Evolutionary conservation across 495 filamentous ascomycete species (phyloP).

Genomic region (Xylaria longipes): DNA sequence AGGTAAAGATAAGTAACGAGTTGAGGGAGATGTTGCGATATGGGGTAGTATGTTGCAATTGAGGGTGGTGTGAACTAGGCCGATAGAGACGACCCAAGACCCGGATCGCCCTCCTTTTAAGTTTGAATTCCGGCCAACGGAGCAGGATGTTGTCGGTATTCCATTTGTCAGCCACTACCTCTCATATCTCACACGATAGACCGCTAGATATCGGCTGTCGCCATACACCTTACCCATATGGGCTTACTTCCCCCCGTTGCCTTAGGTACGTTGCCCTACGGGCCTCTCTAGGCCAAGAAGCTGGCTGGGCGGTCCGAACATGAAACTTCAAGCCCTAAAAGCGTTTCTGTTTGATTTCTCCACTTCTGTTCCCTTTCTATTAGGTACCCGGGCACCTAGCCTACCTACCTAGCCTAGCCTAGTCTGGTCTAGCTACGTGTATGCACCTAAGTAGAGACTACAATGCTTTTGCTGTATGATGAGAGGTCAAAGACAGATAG

Average conservation of each 20-base stretch:
- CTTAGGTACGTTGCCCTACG: neutral
- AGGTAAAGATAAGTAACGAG: neutral
- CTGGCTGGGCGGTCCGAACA: neutral
- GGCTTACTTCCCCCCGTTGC: neutral
- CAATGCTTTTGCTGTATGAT: neutral
- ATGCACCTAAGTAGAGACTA: neutral
- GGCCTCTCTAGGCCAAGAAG: neutral
- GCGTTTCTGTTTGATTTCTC: neutral
- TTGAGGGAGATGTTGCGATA: slow-evolving; percentile 34
- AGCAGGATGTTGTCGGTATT: neutral
- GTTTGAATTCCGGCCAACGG: neutral
- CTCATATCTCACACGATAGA: neutral
- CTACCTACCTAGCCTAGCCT: neutral
- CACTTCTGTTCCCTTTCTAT: neutral
- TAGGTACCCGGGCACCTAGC: neutral
- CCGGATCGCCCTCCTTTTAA: slow-evolving; percentile 8
- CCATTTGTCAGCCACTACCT: slow-evolving; percentile 17
- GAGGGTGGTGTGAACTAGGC: neutral
- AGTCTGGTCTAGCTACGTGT: neutral
- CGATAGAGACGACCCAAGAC: neutral
- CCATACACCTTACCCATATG: too few species aligned
- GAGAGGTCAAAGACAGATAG: neutral
- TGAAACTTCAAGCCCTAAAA: neutral
- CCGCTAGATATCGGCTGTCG: neutral
- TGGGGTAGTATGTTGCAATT: slow-evolving; percentile 5